A percentile compares a stretch with the other conserved stretches of the same genome.
These are phyloP conservation scores for Zangia roseola DNA, from an alignment of 768 basidiomycete species.

Conservation along the genomic window DNA sequence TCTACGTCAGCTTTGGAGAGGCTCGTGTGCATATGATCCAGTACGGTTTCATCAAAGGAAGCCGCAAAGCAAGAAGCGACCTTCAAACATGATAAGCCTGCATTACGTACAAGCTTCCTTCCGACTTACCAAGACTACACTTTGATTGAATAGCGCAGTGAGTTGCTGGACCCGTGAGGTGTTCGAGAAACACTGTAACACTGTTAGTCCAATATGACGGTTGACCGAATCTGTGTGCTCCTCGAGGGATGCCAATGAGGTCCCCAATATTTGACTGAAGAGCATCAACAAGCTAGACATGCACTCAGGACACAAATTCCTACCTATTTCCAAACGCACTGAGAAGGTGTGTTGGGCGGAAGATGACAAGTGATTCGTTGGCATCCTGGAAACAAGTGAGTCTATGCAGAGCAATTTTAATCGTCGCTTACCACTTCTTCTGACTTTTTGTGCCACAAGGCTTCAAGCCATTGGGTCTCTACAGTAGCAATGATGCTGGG, in stretches of 20 bases:
- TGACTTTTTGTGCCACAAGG: slow-evolving; percentile 41
- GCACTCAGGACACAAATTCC: slow-evolving; percentile 2
- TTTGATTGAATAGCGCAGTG: slow-evolving; percentile 38
- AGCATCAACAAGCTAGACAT: background rate
- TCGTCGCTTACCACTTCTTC: slow-evolving; percentile 3
- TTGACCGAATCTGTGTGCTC: slow-evolving; percentile 39
- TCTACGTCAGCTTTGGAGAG: slow-evolving; percentile 8
- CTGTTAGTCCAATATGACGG: slow-evolving; percentile 37
- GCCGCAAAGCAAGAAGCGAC: slow-evolving; percentile 44
- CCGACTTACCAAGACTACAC: slow-evolving; percentile 41
- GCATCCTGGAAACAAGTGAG: slow-evolving; percentile 15
- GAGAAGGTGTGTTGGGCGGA: slow-evolving; percentile 44
- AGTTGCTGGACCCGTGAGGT: slow-evolving; percentile 44
- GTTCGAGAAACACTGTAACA: slow-evolving; percentile 40
- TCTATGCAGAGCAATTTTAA: background rate
- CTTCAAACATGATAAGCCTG: slow-evolving; percentile 28
- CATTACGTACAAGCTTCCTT: background rate
- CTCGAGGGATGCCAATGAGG: slow-evolving; percentile 40
- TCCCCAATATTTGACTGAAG: slow-evolving; percentile 41
- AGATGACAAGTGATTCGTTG: slow-evolving; percentile 41
- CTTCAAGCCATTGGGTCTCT: slow-evolving; percentile 50
- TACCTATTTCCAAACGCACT: slow-evolving; percentile 42
- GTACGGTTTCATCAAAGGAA: slow-evolving; percentile 33
- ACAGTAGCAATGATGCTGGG: slow-evolving; percentile 33
- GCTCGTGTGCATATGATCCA: slow-evolving; percentile 12